Evolutionary conservation across 2,329 filamentous ascomycete genomes (phyloP).

Genomic region (Phialophora tarda): DNA sequence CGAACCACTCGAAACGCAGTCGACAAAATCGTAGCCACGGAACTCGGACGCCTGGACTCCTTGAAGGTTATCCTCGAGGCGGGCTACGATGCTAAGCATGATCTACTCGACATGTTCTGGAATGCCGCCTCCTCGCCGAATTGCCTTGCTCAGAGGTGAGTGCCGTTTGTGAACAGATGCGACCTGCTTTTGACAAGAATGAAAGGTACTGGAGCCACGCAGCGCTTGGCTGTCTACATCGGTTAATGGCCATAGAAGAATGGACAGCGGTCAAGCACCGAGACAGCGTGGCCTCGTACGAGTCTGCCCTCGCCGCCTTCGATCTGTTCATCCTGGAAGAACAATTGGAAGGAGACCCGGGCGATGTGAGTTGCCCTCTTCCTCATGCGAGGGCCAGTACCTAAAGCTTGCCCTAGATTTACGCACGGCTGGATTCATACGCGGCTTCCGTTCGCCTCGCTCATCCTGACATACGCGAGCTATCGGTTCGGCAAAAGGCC

Average conservation of each 20-base stretch:
- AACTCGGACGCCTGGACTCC: constrained; percentile 70
- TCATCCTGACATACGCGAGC: constrained; percentile 59
- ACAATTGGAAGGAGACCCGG: constrained; percentile 69
- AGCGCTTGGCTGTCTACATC: constrained; percentile 78
- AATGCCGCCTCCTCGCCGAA: constrained; percentile 68
- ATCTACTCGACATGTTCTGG: constrained; percentile 69
- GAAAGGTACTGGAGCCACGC: constrained; percentile 72
- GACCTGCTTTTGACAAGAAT: background rate
- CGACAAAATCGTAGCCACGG: constrained; percentile 71
- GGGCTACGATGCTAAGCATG: constrained; percentile 89
- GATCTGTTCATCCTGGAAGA: constrained; percentile 86
- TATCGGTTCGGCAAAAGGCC: constrained; percentile 71
- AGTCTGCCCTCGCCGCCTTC: constrained; percentile 70
- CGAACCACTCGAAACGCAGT: constrained; percentile 60
- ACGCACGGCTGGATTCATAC: constrained; percentile 68
- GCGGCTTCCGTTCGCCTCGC: constrained; percentile 61
- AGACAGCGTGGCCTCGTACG: constrained; percentile 58
- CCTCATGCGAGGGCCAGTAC: constrained; percentile 28
- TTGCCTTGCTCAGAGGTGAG: constrained; percentile 72
- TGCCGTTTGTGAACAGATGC: background rate
- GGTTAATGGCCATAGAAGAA: constrained; percentile 75
- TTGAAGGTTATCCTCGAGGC: constrained; percentile 72
- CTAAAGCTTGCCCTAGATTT: constrained; percentile 55
- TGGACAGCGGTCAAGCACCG: constrained; percentile 67
- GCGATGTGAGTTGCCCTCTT: constrained; percentile 61